Base-by-base conservation (phyloP, 352 stramenopile species). In the Globisporangium recalcitrans region DNA sequence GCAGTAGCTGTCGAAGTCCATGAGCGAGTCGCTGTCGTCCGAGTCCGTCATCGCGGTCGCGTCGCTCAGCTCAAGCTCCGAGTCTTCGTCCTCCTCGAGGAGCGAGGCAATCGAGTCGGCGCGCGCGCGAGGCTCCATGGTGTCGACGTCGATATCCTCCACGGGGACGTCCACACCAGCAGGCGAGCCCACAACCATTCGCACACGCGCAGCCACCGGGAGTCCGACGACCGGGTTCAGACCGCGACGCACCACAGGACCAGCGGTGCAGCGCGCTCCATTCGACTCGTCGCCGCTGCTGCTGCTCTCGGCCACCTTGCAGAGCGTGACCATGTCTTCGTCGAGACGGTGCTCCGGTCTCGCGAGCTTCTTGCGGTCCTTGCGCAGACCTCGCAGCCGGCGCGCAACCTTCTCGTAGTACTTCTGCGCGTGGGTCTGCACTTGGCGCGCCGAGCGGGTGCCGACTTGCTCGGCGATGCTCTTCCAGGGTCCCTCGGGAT, bases 311-410 rank as follows among this genome's bases (percentile, higher is more conserved):
- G 59, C 64, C 27, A 26, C 57, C 34, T 56, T 62, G 56, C 69
- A 75, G 21, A 69, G 58, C 53, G 60, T 60, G 44, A 69, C 58
- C 57, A 69, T 53, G 47, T 60, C 58, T 38, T 64, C 47, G 48
- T 69, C 63, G 29, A 69, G 64, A 14, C 63, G 57, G 40, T 69
- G 63, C 31, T 68, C 63, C 11, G 58, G 56, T 1, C 63, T 38
- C 22, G 60, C 47, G 10, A 65, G 57, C 49, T 62, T 65, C 36
- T 70, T 66, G 40, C 73, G 67, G 49, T 82, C 74, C 27, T 60
- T 60, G 42, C 60, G 51, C 38, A 34, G 52, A 21, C 51, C 51
- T 2, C 34, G 51, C 14, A 65, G 52, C 14, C 60, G 60, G 6
- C 60, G 60, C 26, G 58, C 36, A 5, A 67, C 49, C 47, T 67